Evolutionary conservation across 2,329 filamentous ascomycete species (phyloP).

Genomic region (Fusarium sp.): DNA sequence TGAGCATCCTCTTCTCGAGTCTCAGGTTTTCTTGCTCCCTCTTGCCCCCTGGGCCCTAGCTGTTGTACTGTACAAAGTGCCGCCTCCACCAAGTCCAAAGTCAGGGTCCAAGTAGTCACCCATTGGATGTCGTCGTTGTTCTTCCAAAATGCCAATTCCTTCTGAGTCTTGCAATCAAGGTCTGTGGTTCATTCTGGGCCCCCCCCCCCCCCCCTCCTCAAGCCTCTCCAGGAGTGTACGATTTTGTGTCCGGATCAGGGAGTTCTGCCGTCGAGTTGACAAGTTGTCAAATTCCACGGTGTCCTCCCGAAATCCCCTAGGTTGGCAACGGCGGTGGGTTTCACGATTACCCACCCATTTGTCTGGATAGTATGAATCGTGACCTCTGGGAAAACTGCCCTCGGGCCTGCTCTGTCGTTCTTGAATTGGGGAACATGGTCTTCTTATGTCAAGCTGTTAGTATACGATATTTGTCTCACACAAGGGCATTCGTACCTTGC

Average conservation of each 20-base stretch:
- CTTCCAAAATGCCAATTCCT: background rate
- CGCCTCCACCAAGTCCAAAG: background rate
- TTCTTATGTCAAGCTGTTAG: background rate
- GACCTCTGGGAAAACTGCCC: fast-evolving
- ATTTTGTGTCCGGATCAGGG: background rate
- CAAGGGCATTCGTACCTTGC: background rate
- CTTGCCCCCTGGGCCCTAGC: too few relatives aligned
- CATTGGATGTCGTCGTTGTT: background rate
- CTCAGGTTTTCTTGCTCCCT: too few relatives aligned
- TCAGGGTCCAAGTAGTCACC: background rate
- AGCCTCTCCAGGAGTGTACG: fast-evolving
- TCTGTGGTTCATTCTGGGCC: background rate
- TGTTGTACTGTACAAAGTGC: background rate
- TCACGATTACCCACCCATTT: background rate
- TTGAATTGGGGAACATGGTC: background rate
- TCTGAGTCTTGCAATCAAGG: background rate
- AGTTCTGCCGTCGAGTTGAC: background rate
- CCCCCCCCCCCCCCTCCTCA: background rate
- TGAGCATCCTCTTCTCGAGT: background rate
- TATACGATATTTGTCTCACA: background rate
- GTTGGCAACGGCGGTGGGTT: background rate
- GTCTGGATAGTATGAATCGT: background rate
- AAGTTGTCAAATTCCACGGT: slow-evolving; percentile 8
- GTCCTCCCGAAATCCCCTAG: slow-evolving; percentile 2
- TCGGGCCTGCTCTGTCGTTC: background rate